Evolutionary conservation across 2,329 filamentous ascomycete species (phyloP).

Genomic region (Amauroascus niger): DNA sequence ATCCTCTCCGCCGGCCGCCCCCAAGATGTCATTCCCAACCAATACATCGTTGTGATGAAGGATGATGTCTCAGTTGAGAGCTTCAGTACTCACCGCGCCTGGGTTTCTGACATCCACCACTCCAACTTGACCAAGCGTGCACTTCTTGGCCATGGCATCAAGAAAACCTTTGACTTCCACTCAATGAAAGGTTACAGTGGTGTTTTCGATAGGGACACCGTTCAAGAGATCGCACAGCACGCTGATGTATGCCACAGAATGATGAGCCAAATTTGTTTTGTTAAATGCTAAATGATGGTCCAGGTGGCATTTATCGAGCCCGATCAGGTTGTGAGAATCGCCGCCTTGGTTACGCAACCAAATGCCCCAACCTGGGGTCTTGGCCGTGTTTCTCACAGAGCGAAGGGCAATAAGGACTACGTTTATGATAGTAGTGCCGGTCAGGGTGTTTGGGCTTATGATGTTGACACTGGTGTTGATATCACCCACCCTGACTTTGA

Average conservation of each 20-base stretch:
- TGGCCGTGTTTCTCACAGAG: conserved; percentile 27
- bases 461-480: conserved; percentile 34
- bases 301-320: conserved; percentile 17
- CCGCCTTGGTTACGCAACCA: conserved; percentile 16
- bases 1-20: background rate
- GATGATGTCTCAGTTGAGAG: conserved; percentile 2
- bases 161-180: conserved; percentile 8
- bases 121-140: conserved; percentile 3
- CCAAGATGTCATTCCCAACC: conserved; percentile 10
- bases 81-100: conserved; percentile 8
- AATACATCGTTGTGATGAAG: conserved; percentile 15
- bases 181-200: conserved; percentile 11
- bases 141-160: background rate
- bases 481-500: conserved; percentile 29
- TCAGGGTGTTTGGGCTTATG: conserved; percentile 29
- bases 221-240: conserved; percentile 7
- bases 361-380: conserved; percentile 29
- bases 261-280: background rate
- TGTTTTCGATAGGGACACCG: conserved; percentile 9
- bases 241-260: conserved; percentile 3
- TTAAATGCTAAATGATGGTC: background rate
- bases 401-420: conserved; percentile 23
- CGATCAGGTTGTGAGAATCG: conserved; percentile 8
- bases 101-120: conserved; percentile 8
- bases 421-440: conserved; percentile 30